Percentiles rank a stretch among this genome's conserved stretches.
These are phyloP conservation scores for Cladorrhinum sp. DNA, from an alignment of 2,329 filamentous ascomycete species.

Conservation along the genomic window DNA sequence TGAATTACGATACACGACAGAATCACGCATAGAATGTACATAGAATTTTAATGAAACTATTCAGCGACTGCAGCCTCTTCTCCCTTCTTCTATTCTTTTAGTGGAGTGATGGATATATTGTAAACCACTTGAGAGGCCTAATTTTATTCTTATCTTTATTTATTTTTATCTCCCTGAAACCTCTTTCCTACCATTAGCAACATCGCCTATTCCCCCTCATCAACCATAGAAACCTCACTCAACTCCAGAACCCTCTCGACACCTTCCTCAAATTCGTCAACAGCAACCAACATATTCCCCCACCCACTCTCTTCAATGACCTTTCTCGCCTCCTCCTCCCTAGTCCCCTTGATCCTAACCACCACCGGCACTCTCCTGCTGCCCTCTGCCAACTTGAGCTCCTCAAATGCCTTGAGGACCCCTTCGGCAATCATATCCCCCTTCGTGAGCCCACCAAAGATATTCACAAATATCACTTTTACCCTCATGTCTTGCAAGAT, in stretches of 20 bases:
- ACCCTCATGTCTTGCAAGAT: slow-evolving; percentile 70
- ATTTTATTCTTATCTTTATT: no score
- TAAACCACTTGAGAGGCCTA: no score
- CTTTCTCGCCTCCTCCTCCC: slow-evolving; percentile 66
- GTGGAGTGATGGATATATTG: no score
- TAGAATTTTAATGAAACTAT: no score
- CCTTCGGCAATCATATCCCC: slow-evolving; percentile 81
- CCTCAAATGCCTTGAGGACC: slow-evolving; percentile 68
- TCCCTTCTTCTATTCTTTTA: no score
- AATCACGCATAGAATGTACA: no score
- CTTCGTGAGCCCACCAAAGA: slow-evolving; percentile 59
- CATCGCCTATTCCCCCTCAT: no score
- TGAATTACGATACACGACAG: no score
- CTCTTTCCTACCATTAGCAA: no score
- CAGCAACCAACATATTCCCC: slow-evolving; percentile 55
- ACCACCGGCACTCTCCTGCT: slow-evolving; percentile 70
- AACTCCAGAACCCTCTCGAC: slow-evolving; percentile 59
- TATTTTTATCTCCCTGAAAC: no score
- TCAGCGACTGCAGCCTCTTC: no score
- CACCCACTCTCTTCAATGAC: slow-evolving; percentile 68
- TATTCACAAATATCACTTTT: slow-evolving; percentile 61
- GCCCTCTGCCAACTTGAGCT: slow-evolving; percentile 57
- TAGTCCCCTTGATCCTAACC: slow-evolving; percentile 73
- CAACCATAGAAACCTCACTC: neutral
- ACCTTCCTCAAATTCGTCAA: slow-evolving; percentile 73